A percentile compares a stretch with the other conserved stretches of the same genome.
Conservation (phyloP, 306 rosid species). For the Phaseolus lunatus region DNA sequence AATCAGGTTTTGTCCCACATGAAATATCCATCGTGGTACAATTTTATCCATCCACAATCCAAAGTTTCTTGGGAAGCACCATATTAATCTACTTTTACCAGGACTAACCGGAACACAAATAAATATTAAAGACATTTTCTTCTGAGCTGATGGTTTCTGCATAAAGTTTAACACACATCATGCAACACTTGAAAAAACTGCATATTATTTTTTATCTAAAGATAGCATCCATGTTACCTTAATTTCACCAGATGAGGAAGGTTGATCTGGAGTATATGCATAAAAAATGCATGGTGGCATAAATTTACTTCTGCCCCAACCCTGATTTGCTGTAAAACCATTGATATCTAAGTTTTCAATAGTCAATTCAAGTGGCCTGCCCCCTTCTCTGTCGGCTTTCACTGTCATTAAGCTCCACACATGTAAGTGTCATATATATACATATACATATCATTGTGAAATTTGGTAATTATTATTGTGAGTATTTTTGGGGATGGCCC, state of each 20-base stretch:
- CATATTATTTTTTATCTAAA: neutral
- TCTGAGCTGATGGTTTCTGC: slow-evolving; percentile 61
- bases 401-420: slow-evolving; percentile 47
- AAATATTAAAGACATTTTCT: slow-evolving; percentile 59
- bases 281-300: slow-evolving; percentile 76
- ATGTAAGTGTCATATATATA: slow-evolving; percentile 37
- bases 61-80: slow-evolving; percentile 90
- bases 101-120: slow-evolving; percentile 90
- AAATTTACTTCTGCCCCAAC: slow-evolving; percentile 59
- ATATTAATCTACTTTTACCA: slow-evolving; percentile 91
- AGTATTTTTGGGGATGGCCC: too few species aligned
- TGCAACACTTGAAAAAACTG: too few species aligned
- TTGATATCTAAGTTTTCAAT: slow-evolving; percentile 60
- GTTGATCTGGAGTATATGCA: slow-evolving; percentile 54
- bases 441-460: too few species aligned
- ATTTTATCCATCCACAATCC: slow-evolving; percentile 73
- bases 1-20: slow-evolving; percentile 79
- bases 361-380: slow-evolving; percentile 74
- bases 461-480: too few species aligned
- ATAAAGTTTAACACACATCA: slow-evolving; percentile 22
- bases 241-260: slow-evolving; percentile 56
- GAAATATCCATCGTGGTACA: slow-evolving; percentile 91
- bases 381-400: slow-evolving; percentile 94
- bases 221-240: slow-evolving; percentile 53
- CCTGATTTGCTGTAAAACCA: slow-evolving; percentile 74